phyloP scores from a whole-genome alignment of 2,329 filamentous ascomycete species.

The Alternaria rosae region DNA sequence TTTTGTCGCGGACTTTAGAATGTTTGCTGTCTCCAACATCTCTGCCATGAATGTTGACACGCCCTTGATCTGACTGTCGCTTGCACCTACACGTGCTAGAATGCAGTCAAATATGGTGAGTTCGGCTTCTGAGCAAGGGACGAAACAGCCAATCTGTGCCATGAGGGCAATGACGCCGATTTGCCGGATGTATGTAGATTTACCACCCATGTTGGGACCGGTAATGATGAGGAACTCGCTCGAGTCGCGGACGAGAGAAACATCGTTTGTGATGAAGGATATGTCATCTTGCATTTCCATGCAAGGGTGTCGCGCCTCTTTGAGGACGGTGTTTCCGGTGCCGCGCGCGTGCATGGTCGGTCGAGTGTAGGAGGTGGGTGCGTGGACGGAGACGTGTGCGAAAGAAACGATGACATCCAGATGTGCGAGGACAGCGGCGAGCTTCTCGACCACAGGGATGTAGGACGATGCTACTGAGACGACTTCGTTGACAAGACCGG shows the following conservation, averaged over 20 bases:
- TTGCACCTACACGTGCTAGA: slow-evolving; percentile 92
- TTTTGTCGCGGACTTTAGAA: slow-evolving; percentile 92
- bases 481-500: slow-evolving; percentile 88
- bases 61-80: slow-evolving; percentile 95
- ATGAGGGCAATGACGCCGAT: slow-evolving; percentile 96
- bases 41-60: slow-evolving; percentile 99
- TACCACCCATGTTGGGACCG: slow-evolving; percentile 98
- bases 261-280: slow-evolving; percentile 98
- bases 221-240: slow-evolving; percentile 97
- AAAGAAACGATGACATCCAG: slow-evolving; percentile 95
- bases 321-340: slow-evolving; percentile 85
- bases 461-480: slow-evolving; percentile 94
- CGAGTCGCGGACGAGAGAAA: slow-evolving; percentile 76
- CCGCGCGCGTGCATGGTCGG: slow-evolving; percentile 91
- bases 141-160: slow-evolving; percentile 96
- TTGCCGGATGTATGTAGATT: slow-evolving; percentile 97
- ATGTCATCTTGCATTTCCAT: slow-evolving; percentile 99
- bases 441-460: slow-evolving; percentile 86
- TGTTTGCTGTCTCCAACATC: slow-evolving; percentile 98
- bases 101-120: slow-evolving; percentile 97
- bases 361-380: slow-evolving; percentile 87
- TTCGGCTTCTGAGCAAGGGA: slow-evolving; percentile 88
- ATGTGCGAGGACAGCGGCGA: slow-evolving; percentile 88
- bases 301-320: slow-evolving; percentile 93
- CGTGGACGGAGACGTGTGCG: slow-evolving; percentile 91